Evolutionary conservation across 2,329 filamentous ascomycete genomes (phyloP).

Genomic region (Aspergillus sclerotialis): DNA sequence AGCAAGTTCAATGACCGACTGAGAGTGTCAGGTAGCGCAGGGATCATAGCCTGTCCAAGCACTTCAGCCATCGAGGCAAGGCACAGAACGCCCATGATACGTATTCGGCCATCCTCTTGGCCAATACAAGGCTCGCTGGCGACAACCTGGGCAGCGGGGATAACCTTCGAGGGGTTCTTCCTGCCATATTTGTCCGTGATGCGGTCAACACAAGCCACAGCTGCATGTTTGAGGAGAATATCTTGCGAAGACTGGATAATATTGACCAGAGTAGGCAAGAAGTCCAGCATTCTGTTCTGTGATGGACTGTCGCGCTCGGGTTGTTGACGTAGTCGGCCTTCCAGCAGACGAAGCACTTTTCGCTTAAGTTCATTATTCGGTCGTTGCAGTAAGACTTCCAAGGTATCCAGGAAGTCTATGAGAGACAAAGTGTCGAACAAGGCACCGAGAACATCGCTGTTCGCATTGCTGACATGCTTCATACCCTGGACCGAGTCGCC

Average conservation of each 20-base stretch:
- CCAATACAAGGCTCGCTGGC: slow-evolving; percentile 70
- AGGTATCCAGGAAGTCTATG: slow-evolving; percentile 79
- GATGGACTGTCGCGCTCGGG: slow-evolving; percentile 62
- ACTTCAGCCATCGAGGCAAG: slow-evolving; percentile 86
- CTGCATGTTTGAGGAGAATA: slow-evolving; percentile 71
- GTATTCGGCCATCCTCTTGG: slow-evolving; percentile 63
- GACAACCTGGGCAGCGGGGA: slow-evolving; percentile 68
- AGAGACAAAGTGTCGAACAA: slow-evolving; percentile 81
- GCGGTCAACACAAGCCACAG: slow-evolving; percentile 83
- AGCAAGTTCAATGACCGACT: slow-evolving; percentile 67
- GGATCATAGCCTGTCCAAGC: slow-evolving; percentile 76
- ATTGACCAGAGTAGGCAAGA: slow-evolving; percentile 69
- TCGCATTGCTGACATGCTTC: slow-evolving; percentile 33
- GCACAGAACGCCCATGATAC: slow-evolving; percentile 79
- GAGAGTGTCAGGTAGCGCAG: slow-evolving; percentile 70
- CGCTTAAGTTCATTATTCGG: slow-evolving; percentile 68
- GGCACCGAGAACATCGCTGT: slow-evolving; percentile 65
- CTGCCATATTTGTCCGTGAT: slow-evolving; percentile 94
- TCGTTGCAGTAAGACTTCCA: slow-evolving; percentile 71
- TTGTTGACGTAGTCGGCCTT: slow-evolving; percentile 68
- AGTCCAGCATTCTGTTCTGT: slow-evolving; percentile 64
- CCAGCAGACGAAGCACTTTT: slow-evolving; percentile 74
- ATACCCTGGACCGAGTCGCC: slow-evolving; percentile 46
- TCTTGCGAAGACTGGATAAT: slow-evolving; percentile 69
- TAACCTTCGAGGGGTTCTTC: slow-evolving; percentile 72